Evolutionary conservation across 2,329 filamentous ascomycete species (phyloP).

Genomic region (Orbilia javanica): DNA sequence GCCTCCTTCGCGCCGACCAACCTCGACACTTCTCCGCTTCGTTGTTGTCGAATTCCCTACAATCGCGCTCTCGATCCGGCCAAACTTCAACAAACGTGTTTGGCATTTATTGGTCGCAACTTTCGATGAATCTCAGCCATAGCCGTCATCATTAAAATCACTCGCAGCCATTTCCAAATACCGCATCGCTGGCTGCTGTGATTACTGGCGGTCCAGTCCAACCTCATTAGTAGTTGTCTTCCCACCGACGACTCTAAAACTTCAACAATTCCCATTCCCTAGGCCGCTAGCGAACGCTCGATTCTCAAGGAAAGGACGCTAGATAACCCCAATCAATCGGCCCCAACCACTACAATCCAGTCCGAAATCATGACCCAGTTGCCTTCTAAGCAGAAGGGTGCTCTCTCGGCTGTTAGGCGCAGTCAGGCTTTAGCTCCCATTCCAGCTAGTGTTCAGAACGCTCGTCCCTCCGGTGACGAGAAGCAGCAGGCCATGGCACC

Average conservation of each 20-base stretch:
- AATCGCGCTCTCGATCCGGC: not conserved
- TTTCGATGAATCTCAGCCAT: not conserved
- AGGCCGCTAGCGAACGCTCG: not conserved
- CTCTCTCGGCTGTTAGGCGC: constrained; percentile 58
- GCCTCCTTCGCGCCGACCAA: not conserved
- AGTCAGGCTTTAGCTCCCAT: constrained; percentile 55
- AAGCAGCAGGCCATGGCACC: constrained; percentile 49
- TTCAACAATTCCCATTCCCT: not conserved
- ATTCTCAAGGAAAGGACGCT: not conserved
- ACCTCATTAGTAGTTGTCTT: not conserved
- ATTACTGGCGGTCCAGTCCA: not conserved
- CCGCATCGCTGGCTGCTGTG: not conserved
- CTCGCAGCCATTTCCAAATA: not conserved
- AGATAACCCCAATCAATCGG: not conserved
- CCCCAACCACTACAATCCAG: constrained; percentile 14
- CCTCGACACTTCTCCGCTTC: not conserved
- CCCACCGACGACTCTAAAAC: not conserved
- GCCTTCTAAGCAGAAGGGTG: constrained; percentile 55
- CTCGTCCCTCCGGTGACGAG: constrained; percentile 40
- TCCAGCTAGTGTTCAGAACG: constrained; percentile 55
- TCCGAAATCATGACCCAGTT: constrained; percentile 50
- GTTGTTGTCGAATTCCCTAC: not conserved
- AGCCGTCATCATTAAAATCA: not conserved
- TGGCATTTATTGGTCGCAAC: not conserved
- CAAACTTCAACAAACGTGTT: not conserved